Evolutionary conservation across 495 filamentous ascomycete species (phyloP).

Genomic region (Bombardia bombarda): DNA sequence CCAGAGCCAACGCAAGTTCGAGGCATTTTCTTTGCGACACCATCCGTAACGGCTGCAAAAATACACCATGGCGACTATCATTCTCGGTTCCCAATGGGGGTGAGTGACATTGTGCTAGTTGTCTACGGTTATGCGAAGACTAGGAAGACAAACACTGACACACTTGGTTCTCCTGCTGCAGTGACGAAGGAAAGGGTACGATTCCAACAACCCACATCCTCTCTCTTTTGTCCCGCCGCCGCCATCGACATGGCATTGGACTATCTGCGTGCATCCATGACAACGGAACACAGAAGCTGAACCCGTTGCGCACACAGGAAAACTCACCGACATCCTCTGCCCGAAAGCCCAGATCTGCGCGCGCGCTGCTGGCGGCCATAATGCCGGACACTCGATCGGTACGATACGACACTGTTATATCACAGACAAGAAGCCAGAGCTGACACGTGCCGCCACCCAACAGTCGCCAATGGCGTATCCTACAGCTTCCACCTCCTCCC

Average conservation of each 20-base stretch:
- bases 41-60: neutral
- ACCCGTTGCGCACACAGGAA: constrained; percentile 11
- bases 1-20: neutral
- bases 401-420: too few species aligned
- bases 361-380: constrained; percentile 26
- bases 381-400: constrained; percentile 53
- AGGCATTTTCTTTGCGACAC: neutral
- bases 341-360: constrained; percentile 31
- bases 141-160: constrained; percentile 1
- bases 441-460: neutral
- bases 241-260: neutral
- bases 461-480: constrained; percentile 29
- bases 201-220: too few species aligned
- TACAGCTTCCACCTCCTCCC: constrained; percentile 56
- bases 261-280: neutral
- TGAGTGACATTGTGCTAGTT: too few species aligned
- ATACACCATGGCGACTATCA: constrained; percentile 11
- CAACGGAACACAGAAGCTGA: neutral
- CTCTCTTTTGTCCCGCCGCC: neutral
- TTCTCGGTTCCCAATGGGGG: constrained; percentile 14
- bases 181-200: constrained; percentile 69
- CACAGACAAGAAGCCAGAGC: constrained; percentile 34
- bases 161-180: constrained; percentile 30
- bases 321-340: constrained; percentile 32
- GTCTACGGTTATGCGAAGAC: too few species aligned